Evolutionary conservation across 495 filamentous ascomycete genomes (phyloP).

Genomic region (Hypoxylon lienhwacheense): DNA sequence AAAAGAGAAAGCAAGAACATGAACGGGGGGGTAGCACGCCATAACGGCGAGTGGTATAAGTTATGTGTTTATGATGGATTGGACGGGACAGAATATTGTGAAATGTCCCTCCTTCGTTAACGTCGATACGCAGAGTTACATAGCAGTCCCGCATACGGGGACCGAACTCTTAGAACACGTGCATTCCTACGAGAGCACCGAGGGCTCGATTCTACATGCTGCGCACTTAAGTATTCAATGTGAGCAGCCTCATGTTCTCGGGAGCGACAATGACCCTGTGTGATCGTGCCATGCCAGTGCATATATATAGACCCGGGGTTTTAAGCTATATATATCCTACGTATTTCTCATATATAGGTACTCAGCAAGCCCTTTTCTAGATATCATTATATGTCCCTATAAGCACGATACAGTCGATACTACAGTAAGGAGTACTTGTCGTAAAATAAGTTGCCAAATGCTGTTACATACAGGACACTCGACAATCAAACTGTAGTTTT

Average conservation of each 20-base stretch:
- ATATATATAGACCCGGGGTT: too few species aligned
- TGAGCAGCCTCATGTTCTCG: background rate
- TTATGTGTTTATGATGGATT: slow-evolving; percentile 12
- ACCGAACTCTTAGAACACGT: background rate
- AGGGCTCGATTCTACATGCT: background rate
- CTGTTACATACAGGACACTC: too few species aligned
- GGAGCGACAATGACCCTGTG: background rate
- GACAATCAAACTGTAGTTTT: too few species aligned
- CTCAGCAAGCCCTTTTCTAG: too few species aligned
- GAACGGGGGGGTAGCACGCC: background rate
- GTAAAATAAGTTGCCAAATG: too few species aligned
- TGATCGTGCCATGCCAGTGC: too few species aligned
- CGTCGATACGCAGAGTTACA: background rate
- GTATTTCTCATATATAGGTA: too few species aligned
- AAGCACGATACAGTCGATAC: too few species aligned
- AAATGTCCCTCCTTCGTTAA: slow-evolving; percentile 56
- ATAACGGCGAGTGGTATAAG: slow-evolving; percentile 11
- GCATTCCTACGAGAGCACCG: slow-evolving; percentile 7
- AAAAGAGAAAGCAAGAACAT: background rate
- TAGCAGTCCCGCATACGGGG: background rate
- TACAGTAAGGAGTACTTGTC: too few species aligned
- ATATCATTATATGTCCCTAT: too few species aligned
- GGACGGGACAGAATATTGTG: slow-evolving; percentile 75
- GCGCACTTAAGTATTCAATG: too few species aligned
- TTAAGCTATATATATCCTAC: too few species aligned